These are phyloP conservation scores for Plectranthus barbatus DNA, from an alignment of 257 asterid genomes.

Conservation along the genomic window DNA sequence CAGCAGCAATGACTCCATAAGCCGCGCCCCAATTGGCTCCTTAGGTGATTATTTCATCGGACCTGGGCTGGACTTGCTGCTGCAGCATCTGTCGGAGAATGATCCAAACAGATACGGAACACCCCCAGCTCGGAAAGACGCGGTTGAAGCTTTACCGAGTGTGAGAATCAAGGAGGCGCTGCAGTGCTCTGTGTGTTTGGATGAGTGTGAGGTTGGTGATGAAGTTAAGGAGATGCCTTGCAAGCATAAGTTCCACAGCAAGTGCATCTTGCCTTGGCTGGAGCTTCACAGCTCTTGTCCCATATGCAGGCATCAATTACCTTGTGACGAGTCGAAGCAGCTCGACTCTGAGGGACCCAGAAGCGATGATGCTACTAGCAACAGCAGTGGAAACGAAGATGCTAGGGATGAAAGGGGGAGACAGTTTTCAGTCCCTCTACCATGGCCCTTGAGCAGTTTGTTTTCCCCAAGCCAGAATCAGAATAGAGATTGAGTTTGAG, in stretches of 20 bases:
- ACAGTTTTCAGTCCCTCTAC: conserved; percentile 50
- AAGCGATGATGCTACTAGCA: conserved; percentile 1
- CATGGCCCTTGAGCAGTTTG: conserved; percentile 72
- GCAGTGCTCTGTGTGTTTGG: conserved; percentile 78
- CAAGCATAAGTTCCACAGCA: conserved; percentile 63
- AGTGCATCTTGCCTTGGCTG: conserved; percentile 79
- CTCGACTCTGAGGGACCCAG: conserved; percentile 24
- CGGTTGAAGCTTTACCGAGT: conserved; percentile 53
- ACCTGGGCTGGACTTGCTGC: conserved; percentile 63
- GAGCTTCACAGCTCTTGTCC: conserved; percentile 94
- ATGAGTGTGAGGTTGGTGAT: conserved; percentile 60
- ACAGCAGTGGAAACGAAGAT: conserved; percentile 2
- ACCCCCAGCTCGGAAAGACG: conserved; percentile 75
- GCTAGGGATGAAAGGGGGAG: conserved; percentile 36
- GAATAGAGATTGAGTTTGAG: conserved; percentile 19
- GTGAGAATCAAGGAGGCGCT: conserved; percentile 36
- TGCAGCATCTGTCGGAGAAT: conserved; percentile 80
- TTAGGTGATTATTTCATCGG: conserved; percentile 74
- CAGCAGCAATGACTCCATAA: conserved; percentile 19
- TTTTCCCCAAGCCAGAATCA: conserved; percentile 39
- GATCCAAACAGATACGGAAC: conserved; percentile 77
- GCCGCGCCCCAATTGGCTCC: conserved; percentile 44
- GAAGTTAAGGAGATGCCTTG: conserved; percentile 83
- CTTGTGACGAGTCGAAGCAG: conserved; percentile 60
- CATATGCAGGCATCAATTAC: conserved; percentile 65